These are phyloP conservation scores for Yamadazyma sp. DNA, from an alignment of 805 yeast genomes.

Conservation along the genomic window DNA sequence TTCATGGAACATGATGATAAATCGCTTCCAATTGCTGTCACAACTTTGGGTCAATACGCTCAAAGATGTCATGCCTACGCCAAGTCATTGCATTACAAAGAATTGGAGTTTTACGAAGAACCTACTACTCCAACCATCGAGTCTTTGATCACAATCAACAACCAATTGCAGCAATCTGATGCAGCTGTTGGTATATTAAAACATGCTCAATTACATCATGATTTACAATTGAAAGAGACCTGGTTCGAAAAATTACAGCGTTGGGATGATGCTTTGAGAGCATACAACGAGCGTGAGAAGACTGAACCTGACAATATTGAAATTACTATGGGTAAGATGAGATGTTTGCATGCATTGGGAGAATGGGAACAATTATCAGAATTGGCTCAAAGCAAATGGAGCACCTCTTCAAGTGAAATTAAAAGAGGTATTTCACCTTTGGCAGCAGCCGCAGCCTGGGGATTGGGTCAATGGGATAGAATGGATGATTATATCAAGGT, in stretches of 20 bases:
- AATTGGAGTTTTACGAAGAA: slow-evolving; percentile 88
- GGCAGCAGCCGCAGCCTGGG: slow-evolving; percentile 99
- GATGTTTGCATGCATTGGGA: slow-evolving; percentile 97
- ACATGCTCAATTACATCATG: slow-evolving; percentile 90
- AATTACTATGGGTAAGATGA: slow-evolving; percentile 94
- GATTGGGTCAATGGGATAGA: slow-evolving; percentile 92
- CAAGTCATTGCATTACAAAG: slow-evolving; percentile 94
- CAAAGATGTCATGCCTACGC: slow-evolving; percentile 97
- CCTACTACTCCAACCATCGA: slow-evolving; percentile 92
- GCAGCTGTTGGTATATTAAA: slow-evolving; percentile 96
- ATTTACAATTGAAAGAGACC: slow-evolving; percentile 87
- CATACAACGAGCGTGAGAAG: slow-evolving; percentile 77
- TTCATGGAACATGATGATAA: slow-evolving; percentile 98
- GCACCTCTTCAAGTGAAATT: slow-evolving; percentile 63
- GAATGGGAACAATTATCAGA: slow-evolving; percentile 94
- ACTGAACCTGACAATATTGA: slow-evolving; percentile 71
- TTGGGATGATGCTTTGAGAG: slow-evolving; percentile 96
- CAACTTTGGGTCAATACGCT: slow-evolving; percentile 88
- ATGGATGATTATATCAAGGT: slow-evolving; percentile 89
- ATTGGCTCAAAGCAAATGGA: slow-evolving; percentile 86
- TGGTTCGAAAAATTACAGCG: slow-evolving; percentile 97
- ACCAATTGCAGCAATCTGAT: slow-evolving; percentile 92
- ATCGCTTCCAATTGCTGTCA: slow-evolving; percentile 86
- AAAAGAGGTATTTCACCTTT: slow-evolving; percentile 88
- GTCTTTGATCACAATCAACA: slow-evolving; percentile 85